Evolutionary conservation across 345 rosid genomes (phyloP), one percentile per base, ranked within the genome.

Genomic region (Eucalyptus albens): DNA sequence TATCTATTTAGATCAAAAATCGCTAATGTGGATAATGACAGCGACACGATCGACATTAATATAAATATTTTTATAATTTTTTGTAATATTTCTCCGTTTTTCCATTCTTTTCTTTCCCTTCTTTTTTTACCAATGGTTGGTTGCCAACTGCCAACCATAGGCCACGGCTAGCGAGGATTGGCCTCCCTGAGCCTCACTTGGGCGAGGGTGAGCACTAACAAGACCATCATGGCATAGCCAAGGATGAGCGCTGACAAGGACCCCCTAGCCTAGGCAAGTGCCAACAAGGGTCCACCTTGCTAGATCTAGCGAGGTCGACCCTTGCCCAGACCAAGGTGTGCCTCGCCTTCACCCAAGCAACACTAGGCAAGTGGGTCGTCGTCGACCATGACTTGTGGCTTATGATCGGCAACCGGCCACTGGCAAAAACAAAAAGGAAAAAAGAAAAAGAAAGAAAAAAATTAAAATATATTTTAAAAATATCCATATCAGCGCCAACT

Each of bases 401-500:
- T 1, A 11, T 56, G 62, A 24, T 56, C 2, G 3, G 0, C 27
- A 27, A 56, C 13, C 11, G 4, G 21, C 77, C 21, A 65, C 6
- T 15, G 0, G 77, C 6, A 65, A n/a, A 65, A n/a, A 65, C 37
- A 15, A n/a, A 65, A n/a, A 21, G 77, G 21, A n/a, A 65, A 31
- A n/a, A 65, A n/a, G 3, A n/a, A 65, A 65, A 65, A 15, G 19
- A 65, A 65, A 65, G 11, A 15, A 15, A 5, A 4, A 29, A 6
- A 4, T n/a, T 27, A 13, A 62, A 62, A 62, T 6, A 17, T 29
- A 14, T 2, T 22, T 55, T 9, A 1, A 62, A 62, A 15, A 7
- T n/a, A 16, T 65, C 11, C 5, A 65, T 5, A 3, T n/a, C 0
- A 15, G 2, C 1, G 2, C 19, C 3, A 8, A 65, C 1, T 5